Evolutionary conservation across 1,284 basidiomycete genomes (phyloP).

Genomic region (Ceratobasidium sp.): DNA sequence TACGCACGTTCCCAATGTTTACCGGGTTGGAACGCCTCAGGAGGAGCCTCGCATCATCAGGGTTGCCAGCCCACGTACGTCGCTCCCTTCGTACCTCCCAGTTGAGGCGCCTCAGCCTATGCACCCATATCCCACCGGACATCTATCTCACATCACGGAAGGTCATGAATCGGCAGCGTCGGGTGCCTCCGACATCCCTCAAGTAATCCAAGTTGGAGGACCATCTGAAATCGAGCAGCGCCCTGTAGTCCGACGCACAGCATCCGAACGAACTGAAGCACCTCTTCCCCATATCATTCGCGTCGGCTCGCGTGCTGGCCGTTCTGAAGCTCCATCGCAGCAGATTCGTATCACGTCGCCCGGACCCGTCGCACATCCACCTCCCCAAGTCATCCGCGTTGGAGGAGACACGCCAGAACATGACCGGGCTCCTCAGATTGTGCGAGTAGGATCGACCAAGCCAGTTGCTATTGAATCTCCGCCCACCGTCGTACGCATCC

Average conservation of each 20-base stretch:
- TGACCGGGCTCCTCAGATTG: constrained; percentile 7
- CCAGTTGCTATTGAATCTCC: constrained; percentile 27
- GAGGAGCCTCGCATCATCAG: constrained; percentile 42
- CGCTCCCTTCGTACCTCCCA: constrained; percentile 33
- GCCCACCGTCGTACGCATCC: constrained; percentile 39
- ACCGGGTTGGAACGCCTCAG: constrained; percentile 35
- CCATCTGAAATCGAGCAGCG: not conserved
- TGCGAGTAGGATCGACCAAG: constrained; percentile 34
- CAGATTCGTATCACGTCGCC: constrained; percentile 31
- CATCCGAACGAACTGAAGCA: constrained; percentile 13
- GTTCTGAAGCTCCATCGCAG: constrained; percentile 21
- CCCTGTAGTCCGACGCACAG: constrained; percentile 3
- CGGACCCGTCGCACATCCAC: not conserved
- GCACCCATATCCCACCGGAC: not conserved
- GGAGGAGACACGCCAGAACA: not conserved
- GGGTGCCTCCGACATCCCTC: constrained; percentile 37
- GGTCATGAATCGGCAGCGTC: constrained; percentile 18
- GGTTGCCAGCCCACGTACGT: constrained; percentile 27
- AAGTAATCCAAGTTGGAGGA: constrained; percentile 26
- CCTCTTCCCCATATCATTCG: constrained; percentile 36
- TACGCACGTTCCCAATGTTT: constrained; percentile 32
- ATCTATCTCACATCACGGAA: constrained; percentile 34
- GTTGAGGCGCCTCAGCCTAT: not conserved
- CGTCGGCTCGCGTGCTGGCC: constrained; percentile 20
- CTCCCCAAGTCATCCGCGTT: constrained; percentile 45